Percentiles rank a stretch among this genome's conserved stretches.
Evolutionary conservation across 345 rosid species (phyloP).

Genomic region (Mangifera indica): DNA sequence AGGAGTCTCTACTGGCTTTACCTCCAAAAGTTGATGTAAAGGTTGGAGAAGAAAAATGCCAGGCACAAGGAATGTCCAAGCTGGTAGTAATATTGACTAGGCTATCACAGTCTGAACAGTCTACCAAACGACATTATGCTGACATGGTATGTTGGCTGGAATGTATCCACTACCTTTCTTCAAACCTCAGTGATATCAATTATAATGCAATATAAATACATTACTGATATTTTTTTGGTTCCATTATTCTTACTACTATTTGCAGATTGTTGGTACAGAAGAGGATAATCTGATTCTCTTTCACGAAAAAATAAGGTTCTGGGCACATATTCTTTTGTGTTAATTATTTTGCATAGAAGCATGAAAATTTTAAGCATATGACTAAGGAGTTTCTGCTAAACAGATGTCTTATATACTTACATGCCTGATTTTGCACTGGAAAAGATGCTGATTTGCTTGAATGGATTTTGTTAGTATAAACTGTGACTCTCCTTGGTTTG

Average conservation of each 20-base stretch:
- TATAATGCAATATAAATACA: conserved; percentile 11
- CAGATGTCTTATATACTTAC: not conserved
- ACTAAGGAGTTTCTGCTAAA: conserved; percentile 6
- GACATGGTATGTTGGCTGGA: conserved; percentile 60
- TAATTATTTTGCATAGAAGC: not conserved
- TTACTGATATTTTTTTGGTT: conserved; percentile 22
- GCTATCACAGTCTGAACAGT: conserved; percentile 53
- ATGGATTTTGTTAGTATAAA: not conserved
- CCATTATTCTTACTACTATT: conserved; percentile 19
- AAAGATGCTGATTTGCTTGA: not conserved
- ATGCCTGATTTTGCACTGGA: not conserved
- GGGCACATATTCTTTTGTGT: conserved; percentile 15
- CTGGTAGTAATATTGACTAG: conserved; percentile 69
- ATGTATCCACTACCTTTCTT: conserved; percentile 1
- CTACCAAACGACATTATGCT: conserved; percentile 80
- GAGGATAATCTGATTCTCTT: conserved; percentile 83
- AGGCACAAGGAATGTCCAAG: conserved; percentile 57
- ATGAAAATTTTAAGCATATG: conserved; percentile 16
- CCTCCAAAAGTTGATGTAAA: conserved; percentile 79
- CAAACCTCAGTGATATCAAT: not conserved
- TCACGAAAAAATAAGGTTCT: conserved; percentile 92
- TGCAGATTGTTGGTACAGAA: conserved; percentile 85
- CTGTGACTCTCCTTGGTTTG: conserved; percentile 18
- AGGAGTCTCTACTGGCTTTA: conserved; percentile 77
- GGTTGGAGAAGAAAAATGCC: conserved; percentile 59